A percentile compares a stretch with the other conserved stretches of the same genome.
Conservation (phyloP, 176 grass and related monocot genomes). For the Tillandsia leiboldiana region DNA sequence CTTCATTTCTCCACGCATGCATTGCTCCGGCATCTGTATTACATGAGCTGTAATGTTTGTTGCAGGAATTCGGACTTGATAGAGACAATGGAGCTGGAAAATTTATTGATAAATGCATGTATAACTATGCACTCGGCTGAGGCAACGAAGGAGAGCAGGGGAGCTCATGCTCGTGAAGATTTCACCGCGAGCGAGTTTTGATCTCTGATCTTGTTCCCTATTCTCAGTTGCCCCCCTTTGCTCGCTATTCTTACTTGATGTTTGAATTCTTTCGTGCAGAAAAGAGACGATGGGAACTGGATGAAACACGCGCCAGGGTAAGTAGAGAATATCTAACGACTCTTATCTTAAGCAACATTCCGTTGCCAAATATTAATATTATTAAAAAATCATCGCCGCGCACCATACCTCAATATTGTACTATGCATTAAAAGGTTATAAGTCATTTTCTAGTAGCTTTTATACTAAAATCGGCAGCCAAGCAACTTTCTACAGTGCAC, state of each 20-base stretch:
- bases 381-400: not conserved
- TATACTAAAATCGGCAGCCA: no score
- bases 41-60: not conserved
- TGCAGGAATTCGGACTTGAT: slow-evolving; percentile 91
- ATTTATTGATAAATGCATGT: slow-evolving; percentile 88
- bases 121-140: slow-evolving; percentile 92
- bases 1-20: not conserved
- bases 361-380: not conserved
- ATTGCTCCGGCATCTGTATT: not conserved
- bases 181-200: slow-evolving; percentile 58
- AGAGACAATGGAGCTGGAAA: slow-evolving; percentile 88
- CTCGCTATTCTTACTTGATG: slow-evolving; percentile 3
- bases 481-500: no score
- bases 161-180: slow-evolving; percentile 94
- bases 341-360: slow-evolving; percentile 6
- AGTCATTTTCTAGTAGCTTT: no score
- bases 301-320: slow-evolving; percentile 83
- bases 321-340: slow-evolving; percentile 22
- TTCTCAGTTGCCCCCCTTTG: slow-evolving; percentile 1
- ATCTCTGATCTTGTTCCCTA: not conserved
- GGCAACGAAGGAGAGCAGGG: slow-evolving; percentile 90
- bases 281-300: slow-evolving; percentile 72
- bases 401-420: not conserved
- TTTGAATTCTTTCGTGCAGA: slow-evolving; percentile 35
- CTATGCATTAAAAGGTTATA: no score